Evolutionary conservation across 495 filamentous ascomycete genomes (phyloP).

Genomic region (Daldinia grandis): DNA sequence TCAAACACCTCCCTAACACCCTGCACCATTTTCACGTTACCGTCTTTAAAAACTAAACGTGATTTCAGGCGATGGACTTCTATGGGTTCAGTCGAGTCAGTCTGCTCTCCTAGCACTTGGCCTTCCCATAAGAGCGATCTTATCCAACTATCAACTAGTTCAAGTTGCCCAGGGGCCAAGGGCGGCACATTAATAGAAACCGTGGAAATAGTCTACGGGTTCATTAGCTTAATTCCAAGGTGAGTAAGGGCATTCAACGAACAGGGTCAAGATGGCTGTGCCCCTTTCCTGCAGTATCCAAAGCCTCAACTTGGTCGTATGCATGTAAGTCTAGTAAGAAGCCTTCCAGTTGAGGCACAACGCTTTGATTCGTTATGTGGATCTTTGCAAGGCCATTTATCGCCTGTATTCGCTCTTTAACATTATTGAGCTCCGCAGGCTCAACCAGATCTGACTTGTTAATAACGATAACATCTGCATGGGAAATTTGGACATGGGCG

Average conservation of each 20-base stretch:
- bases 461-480: slow-evolving; percentile 94
- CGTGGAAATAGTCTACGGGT: slow-evolving; percentile 84
- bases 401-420: slow-evolving; percentile 72
- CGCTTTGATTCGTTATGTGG: slow-evolving; percentile 79
- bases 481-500: slow-evolving; percentile 94
- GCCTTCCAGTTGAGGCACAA: slow-evolving; percentile 82
- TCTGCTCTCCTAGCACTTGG: slow-evolving; percentile 59
- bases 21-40: slow-evolving; percentile 78
- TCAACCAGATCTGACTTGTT: slow-evolving; percentile 95
- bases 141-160: slow-evolving; percentile 80
- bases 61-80: slow-evolving; percentile 92
- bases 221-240: slow-evolving; percentile 25
- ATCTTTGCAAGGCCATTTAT: slow-evolving; percentile 94
- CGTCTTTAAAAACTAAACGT: slow-evolving; percentile 67
- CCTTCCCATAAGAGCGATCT: slow-evolving; percentile 85
- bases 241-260: not conserved
- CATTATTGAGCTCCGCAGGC: slow-evolving; percentile 66
- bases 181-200: slow-evolving; percentile 69
- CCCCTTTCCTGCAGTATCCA: slow-evolving; percentile 72
- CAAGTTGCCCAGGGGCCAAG: slow-evolving; percentile 62
- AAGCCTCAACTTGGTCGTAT: slow-evolving; percentile 78
- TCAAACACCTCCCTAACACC: slow-evolving; percentile 95
- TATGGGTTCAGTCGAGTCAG: slow-evolving; percentile 46
- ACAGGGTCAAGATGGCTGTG: slow-evolving; percentile 85
- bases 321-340: slow-evolving; percentile 90